These are phyloP conservation scores for Apiotrichum sp. DNA, from an alignment of 1,284 basidiomycete genomes.

Conservation along the genomic window DNA sequence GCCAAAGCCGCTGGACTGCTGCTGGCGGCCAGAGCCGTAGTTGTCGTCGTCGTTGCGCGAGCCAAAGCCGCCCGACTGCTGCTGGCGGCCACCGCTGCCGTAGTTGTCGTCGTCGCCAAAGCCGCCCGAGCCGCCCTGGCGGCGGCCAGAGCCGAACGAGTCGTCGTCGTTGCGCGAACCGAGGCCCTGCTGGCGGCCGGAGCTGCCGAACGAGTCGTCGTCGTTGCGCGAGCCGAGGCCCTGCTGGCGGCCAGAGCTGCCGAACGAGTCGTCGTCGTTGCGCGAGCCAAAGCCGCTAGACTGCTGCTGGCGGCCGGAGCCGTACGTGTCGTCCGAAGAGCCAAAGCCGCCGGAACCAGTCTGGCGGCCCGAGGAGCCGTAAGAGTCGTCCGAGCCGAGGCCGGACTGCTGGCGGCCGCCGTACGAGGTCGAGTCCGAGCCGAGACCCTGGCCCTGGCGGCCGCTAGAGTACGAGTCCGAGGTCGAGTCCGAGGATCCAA, in stretches of 20 bases:
- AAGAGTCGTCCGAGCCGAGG: slow-evolving; percentile 6
- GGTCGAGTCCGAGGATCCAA: background rate
- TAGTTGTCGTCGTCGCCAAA: background rate
- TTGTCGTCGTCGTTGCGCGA: background rate
- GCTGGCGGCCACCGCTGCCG: background rate
- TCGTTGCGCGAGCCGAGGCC: background rate
- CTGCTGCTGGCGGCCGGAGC: background rate
- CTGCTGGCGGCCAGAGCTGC: slow-evolving; percentile 2
- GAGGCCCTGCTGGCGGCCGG: too few species aligned
- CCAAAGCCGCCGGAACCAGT: background rate
- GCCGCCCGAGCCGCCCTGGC: background rate
- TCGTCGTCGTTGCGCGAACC: background rate
- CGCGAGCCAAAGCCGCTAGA: background rate
- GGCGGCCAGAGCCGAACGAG: background rate
- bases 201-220: too few species aligned
- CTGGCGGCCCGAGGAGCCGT: background rate
- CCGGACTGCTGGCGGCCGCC: background rate
- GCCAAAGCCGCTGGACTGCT: background rate
- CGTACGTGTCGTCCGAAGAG: background rate
- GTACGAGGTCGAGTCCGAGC: background rate
- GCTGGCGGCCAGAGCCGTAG: background rate
- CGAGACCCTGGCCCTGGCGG: background rate
- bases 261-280: slow-evolving; percentile 1
- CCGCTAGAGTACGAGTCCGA: slow-evolving; percentile 1
- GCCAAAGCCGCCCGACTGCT: background rate